phyloP scores from a whole-genome alignment of 2,329 filamentous ascomycete genomes.

The Phialocephala subalpina region DNA sequence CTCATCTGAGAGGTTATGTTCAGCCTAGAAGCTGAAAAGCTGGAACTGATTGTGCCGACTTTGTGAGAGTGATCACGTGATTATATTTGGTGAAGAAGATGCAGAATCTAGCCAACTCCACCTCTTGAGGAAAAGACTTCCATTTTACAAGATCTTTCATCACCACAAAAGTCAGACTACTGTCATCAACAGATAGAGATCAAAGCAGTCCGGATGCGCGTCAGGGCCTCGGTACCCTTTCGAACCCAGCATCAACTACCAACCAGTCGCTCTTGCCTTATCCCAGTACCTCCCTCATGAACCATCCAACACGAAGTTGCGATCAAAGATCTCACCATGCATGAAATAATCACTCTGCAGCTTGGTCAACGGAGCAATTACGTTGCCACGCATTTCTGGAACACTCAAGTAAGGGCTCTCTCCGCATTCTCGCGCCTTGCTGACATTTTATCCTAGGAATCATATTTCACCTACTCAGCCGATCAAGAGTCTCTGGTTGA shows the following conservation, averaged over 20 bases:
- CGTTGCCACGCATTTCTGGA: constrained; percentile 96
- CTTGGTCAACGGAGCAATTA: constrained; percentile 94
- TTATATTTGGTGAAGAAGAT: neutral
- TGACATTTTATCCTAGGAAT: constrained; percentile 70
- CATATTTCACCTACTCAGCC: constrained; percentile 89
- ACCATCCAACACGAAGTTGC: neutral
- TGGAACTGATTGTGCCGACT: neutral
- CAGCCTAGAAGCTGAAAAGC: neutral
- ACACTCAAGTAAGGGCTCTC: constrained; percentile 71
- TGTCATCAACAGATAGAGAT: neutral
- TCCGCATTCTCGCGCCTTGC: constrained; percentile 4
- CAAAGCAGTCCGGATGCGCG: neutral
- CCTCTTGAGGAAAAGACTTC: neutral
- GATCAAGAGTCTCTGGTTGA: constrained; percentile 74
- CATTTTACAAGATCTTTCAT: neutral
- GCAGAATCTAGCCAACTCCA: neutral
- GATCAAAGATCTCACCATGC: constrained; percentile 68
- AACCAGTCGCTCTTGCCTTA: constrained; percentile 2
- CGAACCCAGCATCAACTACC: neutral
- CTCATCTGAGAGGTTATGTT: neutral
- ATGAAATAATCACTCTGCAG: constrained; percentile 94
- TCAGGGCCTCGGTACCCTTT: neutral
- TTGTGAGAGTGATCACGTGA: neutral
- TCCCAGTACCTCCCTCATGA: neutral
- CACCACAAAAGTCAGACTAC: neutral